Evolutionary conservation across 768 basidiomycete species (phyloP).

Genomic region (Serendipita vermifera): DNA sequence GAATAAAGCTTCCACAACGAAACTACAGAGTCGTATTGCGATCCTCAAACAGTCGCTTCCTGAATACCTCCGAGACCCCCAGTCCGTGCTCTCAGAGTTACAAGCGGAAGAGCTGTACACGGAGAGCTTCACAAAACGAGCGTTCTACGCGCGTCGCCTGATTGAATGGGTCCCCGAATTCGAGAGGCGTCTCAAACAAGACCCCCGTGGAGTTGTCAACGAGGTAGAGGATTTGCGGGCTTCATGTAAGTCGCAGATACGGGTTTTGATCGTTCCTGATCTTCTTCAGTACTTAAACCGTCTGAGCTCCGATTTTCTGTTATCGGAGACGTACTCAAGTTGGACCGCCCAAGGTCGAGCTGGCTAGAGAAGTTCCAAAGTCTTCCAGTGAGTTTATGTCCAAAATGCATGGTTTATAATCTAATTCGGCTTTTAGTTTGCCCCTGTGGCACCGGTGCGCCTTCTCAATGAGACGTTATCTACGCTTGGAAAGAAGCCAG

Average conservation of each 20-base stretch:
- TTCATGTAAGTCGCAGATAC: slow-evolving; percentile 38
- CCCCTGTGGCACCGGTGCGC: slow-evolving; percentile 51
- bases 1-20: slow-evolving; percentile 45
- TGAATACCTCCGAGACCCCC: slow-evolving; percentile 80
- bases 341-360: slow-evolving; percentile 59
- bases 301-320: slow-evolving; percentile 81
- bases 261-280: neutral
- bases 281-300: slow-evolving; percentile 58
- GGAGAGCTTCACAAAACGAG: slow-evolving; percentile 54
- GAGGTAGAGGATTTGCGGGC: slow-evolving; percentile 64
- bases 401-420: neutral
- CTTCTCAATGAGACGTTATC: slow-evolving; percentile 57
- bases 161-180: slow-evolving; percentile 70
- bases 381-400: slow-evolving; percentile 38
- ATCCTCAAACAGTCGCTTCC: slow-evolving; percentile 89
- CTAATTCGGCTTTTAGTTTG: slow-evolving; percentile 10
- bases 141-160: slow-evolving; percentile 55
- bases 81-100: slow-evolving; percentile 60
- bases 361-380: slow-evolving; percentile 62
- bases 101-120: slow-evolving; percentile 53
- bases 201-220: slow-evolving; percentile 56
- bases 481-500: slow-evolving; percentile 56
- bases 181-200: slow-evolving; percentile 52
- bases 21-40: slow-evolving; percentile 63
- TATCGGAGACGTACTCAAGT: slow-evolving; percentile 64